Evolutionary conservation across 2,329 filamentous ascomycete genomes (phyloP).

Genomic region (Xylariaceae sp.): DNA sequence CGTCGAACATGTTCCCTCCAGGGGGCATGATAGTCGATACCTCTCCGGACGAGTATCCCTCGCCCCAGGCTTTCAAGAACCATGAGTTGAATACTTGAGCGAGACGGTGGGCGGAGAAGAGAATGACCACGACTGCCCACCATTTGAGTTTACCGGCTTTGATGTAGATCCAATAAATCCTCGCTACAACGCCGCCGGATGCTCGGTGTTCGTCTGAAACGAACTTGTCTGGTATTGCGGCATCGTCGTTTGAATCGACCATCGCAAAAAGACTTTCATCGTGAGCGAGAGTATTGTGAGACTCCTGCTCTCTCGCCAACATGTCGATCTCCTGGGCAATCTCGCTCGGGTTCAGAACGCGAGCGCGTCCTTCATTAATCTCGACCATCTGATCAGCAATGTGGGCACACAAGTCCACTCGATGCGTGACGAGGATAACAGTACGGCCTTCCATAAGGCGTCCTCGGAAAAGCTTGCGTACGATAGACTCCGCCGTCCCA

Average conservation of each 20-base stretch:
- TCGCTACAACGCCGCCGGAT: constrained; percentile 67
- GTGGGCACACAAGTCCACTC: constrained; percentile 70
- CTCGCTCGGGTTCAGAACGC: constrained; percentile 43
- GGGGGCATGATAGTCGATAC: constrained; percentile 5
- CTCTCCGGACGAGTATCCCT: constrained; percentile 54
- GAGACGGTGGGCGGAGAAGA: constrained; percentile 59
- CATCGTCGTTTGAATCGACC: constrained; percentile 39
- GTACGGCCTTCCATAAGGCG: constrained; percentile 59
- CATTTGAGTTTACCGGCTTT: constrained; percentile 69
- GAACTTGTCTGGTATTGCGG: constrained; percentile 65
- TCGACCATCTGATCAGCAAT: constrained; percentile 70
- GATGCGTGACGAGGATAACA: constrained; percentile 73
- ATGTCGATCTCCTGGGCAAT: constrained; percentile 37
- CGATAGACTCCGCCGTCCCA: constrained; percentile 53
- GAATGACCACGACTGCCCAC: constrained; percentile 62
- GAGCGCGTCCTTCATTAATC: constrained; percentile 56
- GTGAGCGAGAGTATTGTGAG: constrained; percentile 14
- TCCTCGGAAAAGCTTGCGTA: constrained; percentile 57
- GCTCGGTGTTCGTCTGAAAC: constrained; percentile 72
- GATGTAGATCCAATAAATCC: constrained; percentile 81
- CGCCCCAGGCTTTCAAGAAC: constrained; percentile 84
- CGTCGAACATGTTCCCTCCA: constrained; percentile 36
- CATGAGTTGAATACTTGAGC: constrained; percentile 64
- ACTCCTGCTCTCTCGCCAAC: constrained; percentile 26
- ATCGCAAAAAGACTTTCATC: constrained; percentile 31